Base-by-base conservation (phyloP, 148 eudicot genomes). In the Spergularia marina region DNA sequence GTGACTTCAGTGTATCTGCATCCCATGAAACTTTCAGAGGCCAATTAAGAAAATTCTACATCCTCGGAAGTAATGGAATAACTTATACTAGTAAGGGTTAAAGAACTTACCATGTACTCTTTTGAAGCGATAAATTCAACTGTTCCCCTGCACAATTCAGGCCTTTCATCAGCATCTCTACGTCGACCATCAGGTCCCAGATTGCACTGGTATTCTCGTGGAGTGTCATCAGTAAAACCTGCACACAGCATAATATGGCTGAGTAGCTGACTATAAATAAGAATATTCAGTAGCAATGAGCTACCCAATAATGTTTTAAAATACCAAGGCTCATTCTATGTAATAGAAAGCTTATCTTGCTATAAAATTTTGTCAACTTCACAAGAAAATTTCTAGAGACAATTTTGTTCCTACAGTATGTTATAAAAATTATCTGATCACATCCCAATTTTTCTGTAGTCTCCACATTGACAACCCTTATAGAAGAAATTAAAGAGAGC, bases 111-210 rank as follows among this genome's bases (percentile, higher is more conserved):
- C 97, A 90, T 87, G 74, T 85, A 95, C 74, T 95, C 99, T 81
- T 87, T 90, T 6, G 99, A 66, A 58, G 99, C 99, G 73, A 95
- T 89, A 88, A 95, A 95, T 86, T 95, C 99, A 81, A 95, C 99
- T 52, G 99, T 95, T 83, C 99, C 99, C 84, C 90, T 84, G 82
- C 96, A 90, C 74, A 92, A 84, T 79, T 95, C 97, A 74, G 99
- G 94, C 80, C 99, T 90, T 71, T 95, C 99, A 85, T 95, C 99
- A 81, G 97, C 97, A 87, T 95, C 97, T 86, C 97, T 86, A 68
- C 99, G 97, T 76, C 96, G 90, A 71, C 99, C 99, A 89, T 92
- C 97, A 74, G 96, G 96, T 53, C 89, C 97, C 79, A 92, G 82
- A 82, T 95, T 92, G 88, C 97, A 92, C 61, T 95, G 99, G 82